phyloP scores from a whole-genome alignment of 371 early-diverging fungal genomes.

The Entomophthora muscae region DNA sequence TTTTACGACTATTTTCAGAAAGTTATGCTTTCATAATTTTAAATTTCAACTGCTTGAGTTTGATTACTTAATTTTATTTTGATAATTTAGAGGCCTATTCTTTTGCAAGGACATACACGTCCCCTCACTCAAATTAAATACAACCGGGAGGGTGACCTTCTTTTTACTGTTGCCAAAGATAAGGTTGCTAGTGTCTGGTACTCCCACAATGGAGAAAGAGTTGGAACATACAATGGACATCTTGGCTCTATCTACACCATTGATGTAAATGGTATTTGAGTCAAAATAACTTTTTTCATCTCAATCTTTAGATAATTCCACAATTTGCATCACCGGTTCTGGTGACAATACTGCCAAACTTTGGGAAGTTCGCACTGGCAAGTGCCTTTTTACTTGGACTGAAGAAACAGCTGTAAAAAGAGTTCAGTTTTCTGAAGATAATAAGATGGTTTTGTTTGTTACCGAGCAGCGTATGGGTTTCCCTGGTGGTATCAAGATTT shows the following conservation, averaged over 20 bases:
- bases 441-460: slow-evolving; percentile 68
- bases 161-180: slow-evolving; percentile 96
- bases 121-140: slow-evolving; percentile 96
- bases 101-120: slow-evolving; percentile 92
- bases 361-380: slow-evolving; percentile 93
- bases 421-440: slow-evolving; percentile 81
- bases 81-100: slow-evolving; percentile 61
- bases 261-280: slow-evolving; percentile 61
- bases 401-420: slow-evolving; percentile 83
- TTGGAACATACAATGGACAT: slow-evolving; percentile 93
- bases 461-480: slow-evolving; percentile 95
- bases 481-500: slow-evolving; percentile 63
- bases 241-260: slow-evolving; percentile 90
- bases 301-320: slow-evolving; percentile 1
- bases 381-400: slow-evolving; percentile 71
- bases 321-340: slow-evolving; percentile 55
- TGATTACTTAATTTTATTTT: too few relatives aligned
- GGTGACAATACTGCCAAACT: slow-evolving; percentile 88
- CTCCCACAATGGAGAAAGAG: slow-evolving; percentile 92
- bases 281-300: neutral
- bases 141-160: slow-evolving; percentile 97
- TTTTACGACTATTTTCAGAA: too few relatives aligned
- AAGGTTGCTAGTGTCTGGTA: slow-evolving; percentile 86
- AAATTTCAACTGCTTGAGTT: too few relatives aligned
- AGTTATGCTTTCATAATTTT: too few relatives aligned